Base-by-base conservation (phyloP, 768 basidiomycete genomes). In the Termitomyces sp. region DNA sequence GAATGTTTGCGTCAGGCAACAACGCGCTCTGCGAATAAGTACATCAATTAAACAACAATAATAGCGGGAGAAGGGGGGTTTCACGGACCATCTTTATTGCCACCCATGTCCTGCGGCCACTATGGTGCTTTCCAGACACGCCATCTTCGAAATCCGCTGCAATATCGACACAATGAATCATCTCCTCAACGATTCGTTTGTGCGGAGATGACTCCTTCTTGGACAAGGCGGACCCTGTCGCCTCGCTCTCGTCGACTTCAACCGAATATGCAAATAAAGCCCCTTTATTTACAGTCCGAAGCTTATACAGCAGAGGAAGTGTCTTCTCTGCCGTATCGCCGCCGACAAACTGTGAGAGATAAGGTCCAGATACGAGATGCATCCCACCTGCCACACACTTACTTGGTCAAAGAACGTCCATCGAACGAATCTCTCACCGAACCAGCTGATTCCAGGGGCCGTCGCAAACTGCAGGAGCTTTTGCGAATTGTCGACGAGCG, bases 351-450 rank as follows among this genome's bases (percentile, higher is more conserved):
- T 93, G 18, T 31, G 34, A 44, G 18, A 41, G 16, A 24, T 58
- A 10, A 58, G 50, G 12, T 41, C 29, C 36, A 14, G 39, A 63
- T 20, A 16, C 12, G 37, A 31, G 7, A 9, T 14, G 32, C 53
- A 26, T 41, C 8, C 10, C 26, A 34, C 37, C 61, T 79, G 43
- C 14, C n/a, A 6, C 29, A 6, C 18, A 46, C 57, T 31, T 60
- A 88, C 90, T 74, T 95, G 94, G 46, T 82, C 79, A 65, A 94
- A 96, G 75, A 97, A 96, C 0, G 94, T 95, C 10, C 77, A 71
- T 42, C 90, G 78, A 5, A 96, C 87, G 54, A 90, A 67, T 1
- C 74, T 75, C 65, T 92, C 85, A 1, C 87, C 85, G 41, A 92
- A 64, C 55, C 81, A 74, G 57, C 77, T 81, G 0, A 94, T 47